Percentiles rank a stretch among this genome's conserved stretches.
Conservation (phyloP, 257 asterid species). For the Lycium barbarum region DNA sequence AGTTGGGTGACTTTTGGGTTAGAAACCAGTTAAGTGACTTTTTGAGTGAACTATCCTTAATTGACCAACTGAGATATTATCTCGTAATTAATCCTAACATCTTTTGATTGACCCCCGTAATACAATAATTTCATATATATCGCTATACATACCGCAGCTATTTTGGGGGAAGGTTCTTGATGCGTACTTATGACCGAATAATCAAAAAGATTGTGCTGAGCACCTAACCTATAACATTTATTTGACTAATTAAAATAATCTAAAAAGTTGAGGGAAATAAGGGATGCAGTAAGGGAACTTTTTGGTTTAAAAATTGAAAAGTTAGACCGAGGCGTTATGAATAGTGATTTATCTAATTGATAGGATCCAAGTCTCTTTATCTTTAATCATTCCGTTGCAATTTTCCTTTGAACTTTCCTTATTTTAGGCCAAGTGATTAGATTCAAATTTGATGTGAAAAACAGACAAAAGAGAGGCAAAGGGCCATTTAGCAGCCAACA, state of each 20-base stretch:
- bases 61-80: too few species aligned
- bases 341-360: too few species aligned
- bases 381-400: background rate
- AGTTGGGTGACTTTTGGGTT: too few species aligned
- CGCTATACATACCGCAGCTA: too few species aligned
- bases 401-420: too few species aligned
- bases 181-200: conserved; percentile 29
- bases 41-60: too few species aligned
- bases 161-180: background rate
- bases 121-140: too few species aligned
- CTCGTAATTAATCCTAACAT: too few species aligned
- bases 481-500: too few species aligned
- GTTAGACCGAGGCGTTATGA: conserved; percentile 6
- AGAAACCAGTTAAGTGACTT: too few species aligned
- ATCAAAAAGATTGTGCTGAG: conserved; percentile 37
- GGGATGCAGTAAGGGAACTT: background rate
- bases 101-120: too few species aligned
- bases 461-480: background rate
- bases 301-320: background rate
- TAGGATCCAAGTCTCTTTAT: background rate
- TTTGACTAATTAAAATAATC: conserved; percentile 16
- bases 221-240: conserved; percentile 31
- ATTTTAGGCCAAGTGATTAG: too few species aligned
- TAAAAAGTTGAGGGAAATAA: background rate
- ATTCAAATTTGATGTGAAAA: background rate